Conservation (phyloP, 495 filamentous ascomycete species). For the Alectoria sarmentosa region DNA sequence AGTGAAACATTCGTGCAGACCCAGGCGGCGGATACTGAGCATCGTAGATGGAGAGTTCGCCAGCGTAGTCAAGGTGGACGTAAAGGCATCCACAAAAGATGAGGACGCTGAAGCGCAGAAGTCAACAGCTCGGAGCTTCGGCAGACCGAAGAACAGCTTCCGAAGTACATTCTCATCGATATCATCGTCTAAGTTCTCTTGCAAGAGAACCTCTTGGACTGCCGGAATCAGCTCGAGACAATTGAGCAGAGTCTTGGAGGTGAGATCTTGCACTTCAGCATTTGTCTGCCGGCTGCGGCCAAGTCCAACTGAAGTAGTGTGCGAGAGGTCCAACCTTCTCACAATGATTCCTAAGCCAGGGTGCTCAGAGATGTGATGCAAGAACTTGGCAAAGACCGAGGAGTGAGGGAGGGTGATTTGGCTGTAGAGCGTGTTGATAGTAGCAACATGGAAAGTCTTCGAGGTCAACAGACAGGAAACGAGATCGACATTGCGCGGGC, state of each 20-base stretch:
- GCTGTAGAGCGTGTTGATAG: conserved; percentile 69
- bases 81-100: conserved; percentile 58
- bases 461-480: conserved; percentile 73
- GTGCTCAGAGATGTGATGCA: conserved; percentile 60
- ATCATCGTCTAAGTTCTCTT: conserved; percentile 81
- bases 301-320: conserved; percentile 77
- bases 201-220: conserved; percentile 72
- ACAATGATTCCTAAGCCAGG: conserved; percentile 71
- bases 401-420: conserved; percentile 86
- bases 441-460: conserved; percentile 65
- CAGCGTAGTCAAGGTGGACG: conserved; percentile 38
- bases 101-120: conserved; percentile 73
- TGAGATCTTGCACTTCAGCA: conserved; percentile 72
- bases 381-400: conserved; percentile 77
- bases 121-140: conserved; percentile 64
- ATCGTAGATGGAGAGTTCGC: conserved; percentile 41
- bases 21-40: conserved; percentile 57
- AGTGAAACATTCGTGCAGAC: conserved; percentile 76
- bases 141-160: conserved; percentile 62
- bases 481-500: conserved; percentile 74
- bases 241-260: conserved; percentile 63
- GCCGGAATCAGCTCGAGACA: conserved; percentile 71
- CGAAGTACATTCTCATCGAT: conserved; percentile 58
- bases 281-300: conserved; percentile 78
- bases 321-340: conserved; percentile 76